Percentiles rank a stretch among this genome's conserved stretches.
Evolutionary conservation across 2,329 filamentous ascomycete species (phyloP).

Genomic region (Alternaria rosae): DNA sequence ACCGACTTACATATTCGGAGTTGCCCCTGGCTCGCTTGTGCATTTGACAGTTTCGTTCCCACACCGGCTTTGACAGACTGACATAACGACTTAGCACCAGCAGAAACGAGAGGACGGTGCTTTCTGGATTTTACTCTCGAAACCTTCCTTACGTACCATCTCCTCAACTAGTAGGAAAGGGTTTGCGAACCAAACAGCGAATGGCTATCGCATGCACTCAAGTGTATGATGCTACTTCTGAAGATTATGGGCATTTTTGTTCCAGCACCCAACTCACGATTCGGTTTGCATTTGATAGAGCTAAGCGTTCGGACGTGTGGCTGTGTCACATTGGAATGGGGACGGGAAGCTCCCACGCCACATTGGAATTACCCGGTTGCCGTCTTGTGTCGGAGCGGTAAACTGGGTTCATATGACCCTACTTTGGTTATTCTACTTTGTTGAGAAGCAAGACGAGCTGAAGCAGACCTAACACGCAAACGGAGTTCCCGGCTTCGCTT

Average conservation of each 20-base stretch:
- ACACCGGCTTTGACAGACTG: not conserved
- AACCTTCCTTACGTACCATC: not conserved
- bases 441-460: slow-evolving; percentile 11
- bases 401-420: not conserved
- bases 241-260: not conserved
- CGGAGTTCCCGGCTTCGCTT: not conserved
- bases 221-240: not conserved
- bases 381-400: not conserved
- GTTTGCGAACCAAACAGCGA: not conserved
- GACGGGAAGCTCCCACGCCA: not conserved
- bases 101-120: not conserved
- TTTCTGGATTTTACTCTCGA: not conserved
- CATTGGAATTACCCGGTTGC: not conserved
- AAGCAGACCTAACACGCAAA: slow-evolving; percentile 7
- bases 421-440: slow-evolving; percentile 7
- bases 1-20: not conserved
- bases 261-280: not conserved
- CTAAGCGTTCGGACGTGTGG: not conserved
- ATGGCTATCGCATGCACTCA: not conserved
- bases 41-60: not conserved
- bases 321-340: not conserved
- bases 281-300: not conserved
- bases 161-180: not conserved
- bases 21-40: not conserved
- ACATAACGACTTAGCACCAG: not conserved